Conservation (phyloP, 2,329 filamentous ascomycete species). For the Ambrosiella xylebori region DNA sequence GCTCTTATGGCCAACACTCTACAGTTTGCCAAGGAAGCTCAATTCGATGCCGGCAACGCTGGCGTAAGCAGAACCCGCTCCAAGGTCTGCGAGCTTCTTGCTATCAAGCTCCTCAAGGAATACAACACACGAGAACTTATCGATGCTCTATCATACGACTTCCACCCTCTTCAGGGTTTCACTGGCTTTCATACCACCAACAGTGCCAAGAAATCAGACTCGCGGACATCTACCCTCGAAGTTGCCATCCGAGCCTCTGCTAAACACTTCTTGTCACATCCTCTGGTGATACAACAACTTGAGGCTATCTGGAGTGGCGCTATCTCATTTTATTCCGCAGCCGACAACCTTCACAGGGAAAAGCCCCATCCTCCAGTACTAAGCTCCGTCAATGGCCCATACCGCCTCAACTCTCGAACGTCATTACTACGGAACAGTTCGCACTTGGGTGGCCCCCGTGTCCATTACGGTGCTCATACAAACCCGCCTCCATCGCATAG, state of each 20-base stretch:
- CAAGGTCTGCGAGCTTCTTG: constrained; percentile 76
- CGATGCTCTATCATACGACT: constrained; percentile 87
- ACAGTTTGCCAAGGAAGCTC: constrained; percentile 78
- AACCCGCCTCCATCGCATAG: background rate
- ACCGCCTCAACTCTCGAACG: constrained; percentile 8
- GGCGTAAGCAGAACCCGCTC: constrained; percentile 72
- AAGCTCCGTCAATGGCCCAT: background rate
- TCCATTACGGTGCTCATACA: constrained; percentile 2
- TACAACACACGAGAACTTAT: constrained; percentile 80
- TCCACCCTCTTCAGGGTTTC: constrained; percentile 76
- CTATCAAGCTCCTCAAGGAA: constrained; percentile 78
- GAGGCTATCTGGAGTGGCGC: constrained; percentile 94
- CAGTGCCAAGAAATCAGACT: constrained; percentile 23
- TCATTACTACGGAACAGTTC: constrained; percentile 3
- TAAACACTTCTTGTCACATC: constrained; percentile 82
- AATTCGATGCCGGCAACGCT: constrained; percentile 65
- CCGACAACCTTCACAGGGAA: constrained; percentile 61
- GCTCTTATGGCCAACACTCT: constrained; percentile 85
- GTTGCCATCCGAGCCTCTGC: constrained; percentile 84
- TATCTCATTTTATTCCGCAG: constrained; percentile 82
- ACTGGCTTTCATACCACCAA: constrained; percentile 28
- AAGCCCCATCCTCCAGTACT: constrained; percentile 20
- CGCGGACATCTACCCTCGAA: constrained; percentile 77
- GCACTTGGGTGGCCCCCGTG: constrained; percentile 1
- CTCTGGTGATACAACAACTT: constrained; percentile 82